phyloP scores from a whole-genome alignment of 805 yeast species.

The Candida dajiaensis region DNA sequence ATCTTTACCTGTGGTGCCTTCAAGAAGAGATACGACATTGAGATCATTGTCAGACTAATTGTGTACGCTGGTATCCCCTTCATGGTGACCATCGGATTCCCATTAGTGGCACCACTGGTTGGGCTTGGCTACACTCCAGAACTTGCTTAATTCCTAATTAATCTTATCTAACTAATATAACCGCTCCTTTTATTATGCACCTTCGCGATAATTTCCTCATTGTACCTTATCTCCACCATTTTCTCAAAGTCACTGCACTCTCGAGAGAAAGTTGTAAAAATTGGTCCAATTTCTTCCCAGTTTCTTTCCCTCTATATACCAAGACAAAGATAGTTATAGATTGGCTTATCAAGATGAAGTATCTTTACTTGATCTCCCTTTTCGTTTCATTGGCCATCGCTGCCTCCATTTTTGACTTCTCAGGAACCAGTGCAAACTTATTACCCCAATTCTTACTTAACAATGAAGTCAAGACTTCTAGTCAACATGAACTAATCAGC shows the following conservation, averaged over 20 bases:
- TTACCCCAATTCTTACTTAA: neutral
- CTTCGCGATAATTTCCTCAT: neutral
- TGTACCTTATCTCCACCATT: neutral
- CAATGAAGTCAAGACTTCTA: neutral
- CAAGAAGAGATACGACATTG: conserved; percentile 63
- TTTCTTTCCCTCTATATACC: neutral
- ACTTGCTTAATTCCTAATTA: neutral
- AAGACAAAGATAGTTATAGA: neutral
- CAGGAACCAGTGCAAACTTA: neutral
- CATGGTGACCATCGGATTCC: conserved; percentile 37
- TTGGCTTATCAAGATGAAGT: neutral
- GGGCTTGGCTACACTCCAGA: conserved; percentile 12
- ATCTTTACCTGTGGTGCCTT: conserved; percentile 40
- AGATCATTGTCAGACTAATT: conserved; percentile 66
- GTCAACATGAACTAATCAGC: conserved; percentile 18
- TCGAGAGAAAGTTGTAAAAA: neutral
- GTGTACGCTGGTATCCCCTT: conserved; percentile 79
- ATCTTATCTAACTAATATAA: too few relatives aligned
- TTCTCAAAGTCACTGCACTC: neutral
- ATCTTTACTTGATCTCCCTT: neutral
- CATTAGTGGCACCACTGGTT: conserved; percentile 13
- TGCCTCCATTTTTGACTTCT: conserved; percentile 1
- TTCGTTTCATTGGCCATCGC: neutral
- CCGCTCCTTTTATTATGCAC: too few relatives aligned
- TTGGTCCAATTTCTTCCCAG: neutral